phyloP scores from a whole-genome alignment of 179 eudicot species.

The Silene coronaria region DNA sequence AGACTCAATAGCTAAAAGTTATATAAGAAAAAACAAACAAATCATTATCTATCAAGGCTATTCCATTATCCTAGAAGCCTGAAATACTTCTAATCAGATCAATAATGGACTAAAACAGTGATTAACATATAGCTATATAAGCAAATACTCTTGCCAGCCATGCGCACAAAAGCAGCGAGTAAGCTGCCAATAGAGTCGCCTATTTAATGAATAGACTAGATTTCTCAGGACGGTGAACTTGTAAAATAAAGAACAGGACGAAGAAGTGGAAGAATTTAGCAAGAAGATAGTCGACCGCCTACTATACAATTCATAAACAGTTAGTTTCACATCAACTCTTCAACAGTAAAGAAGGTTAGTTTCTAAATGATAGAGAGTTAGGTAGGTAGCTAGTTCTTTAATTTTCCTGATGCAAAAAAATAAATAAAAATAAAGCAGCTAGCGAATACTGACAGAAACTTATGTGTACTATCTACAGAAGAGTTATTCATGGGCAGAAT shows the following conservation, averaged over 20 bases:
- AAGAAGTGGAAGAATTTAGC: neutral
- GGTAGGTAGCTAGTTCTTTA: neutral
- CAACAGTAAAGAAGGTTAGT: neutral
- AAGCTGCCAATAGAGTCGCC: neutral
- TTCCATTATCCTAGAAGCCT: constrained; percentile 7
- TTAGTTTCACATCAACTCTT: neutral
- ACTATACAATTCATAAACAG: neutral
- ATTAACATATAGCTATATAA: neutral
- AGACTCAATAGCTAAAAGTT: neutral
- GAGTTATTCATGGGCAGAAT: neutral
- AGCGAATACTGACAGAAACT: neutral
- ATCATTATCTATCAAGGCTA: neutral
- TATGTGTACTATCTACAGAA: neutral
- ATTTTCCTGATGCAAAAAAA: neutral
- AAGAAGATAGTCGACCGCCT: neutral
- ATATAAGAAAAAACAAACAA: neutral
- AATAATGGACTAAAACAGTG: constrained; percentile 12
- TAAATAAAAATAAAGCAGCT: neutral
- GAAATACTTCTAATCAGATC: constrained; percentile 1
- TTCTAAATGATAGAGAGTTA: neutral
- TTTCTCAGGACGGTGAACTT: constrained; percentile 7
- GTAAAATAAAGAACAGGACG: neutral
- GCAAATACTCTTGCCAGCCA: neutral
- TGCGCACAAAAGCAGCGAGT: neutral
- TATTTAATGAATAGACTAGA: constrained; percentile 1